Evolutionary conservation across 2,329 filamentous ascomycete genomes (phyloP), one percentile per base, ranked within the genome.

Genomic region (Verticillium isaacii): DNA sequence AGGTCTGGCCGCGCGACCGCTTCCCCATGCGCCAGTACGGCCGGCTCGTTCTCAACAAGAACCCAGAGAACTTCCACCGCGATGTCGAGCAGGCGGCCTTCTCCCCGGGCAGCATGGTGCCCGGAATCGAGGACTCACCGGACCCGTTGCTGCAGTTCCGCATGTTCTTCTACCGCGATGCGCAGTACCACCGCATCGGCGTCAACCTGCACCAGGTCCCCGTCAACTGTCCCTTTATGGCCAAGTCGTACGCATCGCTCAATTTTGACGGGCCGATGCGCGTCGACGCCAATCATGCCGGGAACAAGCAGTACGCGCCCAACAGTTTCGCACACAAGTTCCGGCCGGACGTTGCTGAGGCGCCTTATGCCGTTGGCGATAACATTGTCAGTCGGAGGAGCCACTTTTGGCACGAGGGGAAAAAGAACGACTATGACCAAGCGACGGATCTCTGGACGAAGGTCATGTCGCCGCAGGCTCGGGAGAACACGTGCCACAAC

Each of bases 361-460:
- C 78, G 1, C 79, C 81, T 0, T 82, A 81, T 67, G 71, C 73
- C 32, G 78, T 84, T 14, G 73, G 73, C 32, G 81, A 85, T 69
- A 80, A 78, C 62, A 71, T 83, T 41, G 74, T 82, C 52, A 78
- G 76, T 63, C 77, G 81, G 58, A 82, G 84, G 73, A 80, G 77
- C 65, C 80, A 85, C 67, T 83, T 79, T 71, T 83, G 77, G 74
- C 81, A 84, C 66, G 81, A 85, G 67, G 82, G 80, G 23, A 80
- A 81, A 69, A 74, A 74, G 66, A 80, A 71, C 64, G 82, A 85
- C 57, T 84, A 85, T 67, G 77, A 78, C 29, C 82, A 85, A 67
- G 76, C 80, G 3, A 75, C 73, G 4, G 77, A 79, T 63, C 75
- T 85, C 12, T 85, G 81, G 74, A 68, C 64, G 23, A 69, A 74